These are phyloP conservation scores for Clarkia xantiana DNA, from an alignment of 345 rosid species.

Conservation along the genomic window DNA sequence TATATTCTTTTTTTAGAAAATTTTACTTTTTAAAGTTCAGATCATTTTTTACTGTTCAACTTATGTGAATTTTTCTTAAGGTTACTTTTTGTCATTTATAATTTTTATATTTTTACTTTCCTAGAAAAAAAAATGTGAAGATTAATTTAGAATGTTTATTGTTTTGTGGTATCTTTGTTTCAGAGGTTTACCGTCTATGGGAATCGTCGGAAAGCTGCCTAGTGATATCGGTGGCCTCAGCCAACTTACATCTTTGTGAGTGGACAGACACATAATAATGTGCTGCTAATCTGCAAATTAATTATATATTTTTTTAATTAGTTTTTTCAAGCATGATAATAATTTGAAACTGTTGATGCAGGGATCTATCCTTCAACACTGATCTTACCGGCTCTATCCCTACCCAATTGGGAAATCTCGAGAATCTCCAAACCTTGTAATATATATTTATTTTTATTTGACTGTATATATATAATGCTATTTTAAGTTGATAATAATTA, in stretches of 20 bases:
- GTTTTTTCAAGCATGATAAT: not conserved
- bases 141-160: too few species aligned
- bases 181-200: slow-evolving; percentile 85
- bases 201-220: slow-evolving; percentile 60
- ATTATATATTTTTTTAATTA: too few species aligned
- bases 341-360: slow-evolving; percentile 14
- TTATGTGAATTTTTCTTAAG: too few species aligned
- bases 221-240: slow-evolving; percentile 82
- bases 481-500: not conserved
- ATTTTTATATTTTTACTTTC: too few species aligned
- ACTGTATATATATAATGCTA: not conserved
- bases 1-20: too few species aligned
- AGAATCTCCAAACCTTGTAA: slow-evolving; percentile 71
- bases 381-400: slow-evolving; percentile 66
- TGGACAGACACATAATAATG: not conserved
- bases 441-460: not conserved
- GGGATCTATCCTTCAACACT: slow-evolving; percentile 76
- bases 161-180: slow-evolving; percentile 2
- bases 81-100: not conserved
- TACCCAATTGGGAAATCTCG: slow-evolving; percentile 57
- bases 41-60: too few species aligned
- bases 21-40: too few species aligned
- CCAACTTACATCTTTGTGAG: slow-evolving; percentile 81
- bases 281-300: not conserved
- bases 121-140: too few species aligned